phyloP scores from a whole-genome alignment of 768 basidiomycete genomes.

The Mrakia blollopis region DNA sequence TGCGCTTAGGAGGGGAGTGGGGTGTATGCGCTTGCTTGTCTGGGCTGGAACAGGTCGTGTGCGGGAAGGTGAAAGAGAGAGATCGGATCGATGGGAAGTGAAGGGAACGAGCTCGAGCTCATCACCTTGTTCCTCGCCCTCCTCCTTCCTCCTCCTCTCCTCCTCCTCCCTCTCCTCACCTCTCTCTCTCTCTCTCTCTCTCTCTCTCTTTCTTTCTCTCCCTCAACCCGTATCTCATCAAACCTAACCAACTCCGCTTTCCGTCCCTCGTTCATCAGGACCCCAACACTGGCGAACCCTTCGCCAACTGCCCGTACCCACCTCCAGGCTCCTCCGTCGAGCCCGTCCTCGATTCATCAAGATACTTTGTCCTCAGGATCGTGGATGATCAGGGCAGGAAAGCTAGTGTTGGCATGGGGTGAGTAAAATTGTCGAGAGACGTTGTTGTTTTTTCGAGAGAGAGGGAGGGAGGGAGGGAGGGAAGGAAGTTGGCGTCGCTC shows the following conservation, averaged over 20 bases:
- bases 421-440: conserved; percentile 77
- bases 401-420: conserved; percentile 92
- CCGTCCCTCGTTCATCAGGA: conserved; percentile 6
- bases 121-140: background rate
- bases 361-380: conserved; percentile 88
- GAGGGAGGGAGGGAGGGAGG: too few relatives aligned
- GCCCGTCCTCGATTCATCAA: conserved; percentile 88
- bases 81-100: background rate
- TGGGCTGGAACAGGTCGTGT: background rate
- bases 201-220: too few relatives aligned
- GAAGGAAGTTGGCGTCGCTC: too few relatives aligned
- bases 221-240: background rate
- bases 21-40: too few relatives aligned
- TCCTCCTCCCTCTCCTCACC: background rate
- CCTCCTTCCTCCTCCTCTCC: background rate
- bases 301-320: conserved; percentile 73
- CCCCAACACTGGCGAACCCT: conserved; percentile 54
- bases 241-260: background rate
- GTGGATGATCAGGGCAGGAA: conserved; percentile 74
- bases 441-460: conserved; percentile 61
- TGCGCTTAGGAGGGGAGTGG: too few relatives aligned
- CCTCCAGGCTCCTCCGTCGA: conserved; percentile 76
- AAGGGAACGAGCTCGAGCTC: background rate
- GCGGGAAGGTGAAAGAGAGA: background rate
- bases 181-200: background rate